Percentiles rank a stretch among this genome's conserved stretches.
Evolutionary conservation across 2,329 filamentous ascomycete genomes (phyloP).

Genomic region (Colletotrichum cordylinicola): DNA sequence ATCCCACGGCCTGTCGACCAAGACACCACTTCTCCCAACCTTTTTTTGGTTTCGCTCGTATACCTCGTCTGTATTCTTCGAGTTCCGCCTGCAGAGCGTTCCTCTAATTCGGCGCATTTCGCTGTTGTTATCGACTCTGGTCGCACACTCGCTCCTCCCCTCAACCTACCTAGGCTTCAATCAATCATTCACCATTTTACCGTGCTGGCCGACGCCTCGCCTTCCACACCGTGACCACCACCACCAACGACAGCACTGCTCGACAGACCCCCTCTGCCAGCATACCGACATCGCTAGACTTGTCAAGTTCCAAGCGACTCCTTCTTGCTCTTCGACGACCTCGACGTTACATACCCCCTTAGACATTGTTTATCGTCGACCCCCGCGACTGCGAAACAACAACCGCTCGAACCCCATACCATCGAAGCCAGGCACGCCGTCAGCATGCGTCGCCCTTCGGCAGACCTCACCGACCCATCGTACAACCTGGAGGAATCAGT

Average conservation of each 20-base stretch:
- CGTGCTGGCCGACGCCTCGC: neutral
- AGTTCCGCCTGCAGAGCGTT: neutral
- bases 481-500: conserved; percentile 43
- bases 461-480: conserved; percentile 46
- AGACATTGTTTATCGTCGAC: neutral
- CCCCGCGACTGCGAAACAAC: neutral
- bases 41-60: conserved; percentile 7
- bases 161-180: neutral
- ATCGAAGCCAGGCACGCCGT: conserved; percentile 7
- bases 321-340: neutral
- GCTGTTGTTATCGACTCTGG: neutral
- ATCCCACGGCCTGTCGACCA: neutral
- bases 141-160: conserved; percentile 1
- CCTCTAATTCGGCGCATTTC: neutral
- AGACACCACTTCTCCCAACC: neutral
- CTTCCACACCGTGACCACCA: neutral
- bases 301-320: neutral
- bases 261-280: neutral
- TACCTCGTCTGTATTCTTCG: conserved; percentile 13
- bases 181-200: neutral
- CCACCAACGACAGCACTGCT: neutral
- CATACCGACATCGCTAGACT: neutral
- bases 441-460: conserved; percentile 49
- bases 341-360: neutral
- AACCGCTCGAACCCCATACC: conserved; percentile 1